Conservation (phyloP, 2,329 filamentous ascomycete genomes). For the Phymatotrichopsis omnivora region DNA sequence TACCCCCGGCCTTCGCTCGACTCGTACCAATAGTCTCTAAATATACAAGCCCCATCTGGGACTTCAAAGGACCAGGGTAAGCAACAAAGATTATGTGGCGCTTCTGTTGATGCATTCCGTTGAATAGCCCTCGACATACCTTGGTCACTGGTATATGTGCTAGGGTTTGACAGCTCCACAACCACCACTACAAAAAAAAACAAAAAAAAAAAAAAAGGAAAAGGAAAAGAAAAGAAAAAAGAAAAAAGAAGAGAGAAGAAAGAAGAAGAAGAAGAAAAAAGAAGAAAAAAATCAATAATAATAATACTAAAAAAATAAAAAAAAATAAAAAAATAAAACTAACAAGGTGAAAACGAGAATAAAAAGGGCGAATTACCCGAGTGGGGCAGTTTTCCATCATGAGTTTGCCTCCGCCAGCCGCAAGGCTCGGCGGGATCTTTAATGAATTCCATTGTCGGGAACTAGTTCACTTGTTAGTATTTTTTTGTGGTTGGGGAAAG, state of each 20-base stretch:
- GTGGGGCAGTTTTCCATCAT: conserved; percentile 45
- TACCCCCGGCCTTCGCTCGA: too few relatives aligned
- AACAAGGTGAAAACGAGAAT: neutral
- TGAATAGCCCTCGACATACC: too few relatives aligned
- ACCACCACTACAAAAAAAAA: conserved; percentile 5
- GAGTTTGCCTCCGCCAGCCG: conserved; percentile 54
- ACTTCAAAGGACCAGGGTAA: too few relatives aligned
- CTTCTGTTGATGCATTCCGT: too few relatives aligned
- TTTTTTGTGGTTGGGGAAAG: neutral
- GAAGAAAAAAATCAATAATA: conserved; percentile 7
- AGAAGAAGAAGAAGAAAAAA: neutral
- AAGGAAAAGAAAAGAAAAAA: conserved; percentile 1
- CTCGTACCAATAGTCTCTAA: too few relatives aligned
- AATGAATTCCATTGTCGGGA: conserved; percentile 60
- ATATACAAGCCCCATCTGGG: too few relatives aligned
- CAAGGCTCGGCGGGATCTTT: conserved; percentile 50
- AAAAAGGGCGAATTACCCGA: conserved; percentile 19
- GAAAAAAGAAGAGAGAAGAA: neutral
- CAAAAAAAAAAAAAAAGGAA: conserved; percentile 21
- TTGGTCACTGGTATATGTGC: too few relatives aligned
- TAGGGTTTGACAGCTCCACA: conserved; percentile 5
- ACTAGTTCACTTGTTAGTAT: conserved; percentile 33
- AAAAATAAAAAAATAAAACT: conserved; percentile 1
- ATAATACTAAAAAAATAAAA: conserved; percentile 23
- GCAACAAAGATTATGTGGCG: too few relatives aligned